phyloP scores from a whole-genome alignment of 2,329 filamentous ascomycete genomes.

The Cytospora mali region DNA sequence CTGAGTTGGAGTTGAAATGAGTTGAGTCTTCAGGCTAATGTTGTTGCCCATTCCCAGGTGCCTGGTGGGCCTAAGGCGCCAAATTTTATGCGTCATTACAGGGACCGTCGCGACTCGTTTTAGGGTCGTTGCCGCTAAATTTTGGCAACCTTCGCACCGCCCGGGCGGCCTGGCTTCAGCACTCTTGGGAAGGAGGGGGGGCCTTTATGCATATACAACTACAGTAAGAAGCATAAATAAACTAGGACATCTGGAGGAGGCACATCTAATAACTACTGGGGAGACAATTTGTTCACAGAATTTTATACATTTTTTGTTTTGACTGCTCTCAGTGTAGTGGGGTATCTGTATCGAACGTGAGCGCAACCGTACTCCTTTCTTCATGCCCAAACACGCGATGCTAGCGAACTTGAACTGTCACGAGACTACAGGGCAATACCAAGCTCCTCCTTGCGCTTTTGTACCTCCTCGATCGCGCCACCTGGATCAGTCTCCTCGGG shows the following conservation, averaged over 20 bases:
- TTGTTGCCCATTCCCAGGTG: neutral
- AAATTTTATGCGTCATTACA: neutral
- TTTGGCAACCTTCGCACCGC: neutral
- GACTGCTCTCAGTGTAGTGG: neutral
- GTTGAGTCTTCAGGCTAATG: too few species aligned
- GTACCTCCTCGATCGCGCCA: constrained; percentile 63
- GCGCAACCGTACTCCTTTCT: neutral
- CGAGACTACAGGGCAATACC: constrained; percentile 39
- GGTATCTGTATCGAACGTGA: neutral
- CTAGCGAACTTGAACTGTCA: neutral
- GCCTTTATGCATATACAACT: neutral
- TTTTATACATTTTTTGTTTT: neutral
- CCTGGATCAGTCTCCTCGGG: constrained; percentile 63
- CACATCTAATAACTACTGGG: neutral
- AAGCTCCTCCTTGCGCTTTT: constrained; percentile 53
- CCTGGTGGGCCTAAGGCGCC: neutral
- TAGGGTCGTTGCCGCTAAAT: neutral
- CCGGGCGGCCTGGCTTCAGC: neutral
- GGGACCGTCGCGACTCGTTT: neutral
- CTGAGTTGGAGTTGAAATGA: neutral
- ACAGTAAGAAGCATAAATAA: neutral
- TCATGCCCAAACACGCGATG: neutral
- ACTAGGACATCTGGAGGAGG: too few species aligned
- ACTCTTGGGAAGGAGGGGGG: neutral
- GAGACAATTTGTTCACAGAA: neutral